A percentile compares a stretch with the other conserved stretches of the same genome.
Conservation (phyloP, 139 green algal genomes). For the Spirogloea muscicola region DNA sequence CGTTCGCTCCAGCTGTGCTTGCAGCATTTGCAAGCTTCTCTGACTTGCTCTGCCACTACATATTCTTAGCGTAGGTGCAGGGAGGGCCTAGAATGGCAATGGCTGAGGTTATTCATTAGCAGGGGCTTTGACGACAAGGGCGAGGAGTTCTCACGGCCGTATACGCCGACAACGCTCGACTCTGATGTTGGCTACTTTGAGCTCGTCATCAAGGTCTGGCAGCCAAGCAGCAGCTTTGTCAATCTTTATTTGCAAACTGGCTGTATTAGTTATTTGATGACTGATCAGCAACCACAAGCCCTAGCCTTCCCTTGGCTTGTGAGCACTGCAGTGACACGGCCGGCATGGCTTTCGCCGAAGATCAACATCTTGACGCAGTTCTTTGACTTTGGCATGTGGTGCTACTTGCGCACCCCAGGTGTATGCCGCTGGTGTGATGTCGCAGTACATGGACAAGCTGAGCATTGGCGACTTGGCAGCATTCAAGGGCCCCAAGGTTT, state of each 20-base stretch:
- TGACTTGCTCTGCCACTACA: neutral
- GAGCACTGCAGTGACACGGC: neutral
- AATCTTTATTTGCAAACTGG: constrained; percentile 2
- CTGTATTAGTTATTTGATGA: neutral
- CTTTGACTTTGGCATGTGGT: too few species aligned
- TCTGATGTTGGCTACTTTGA: constrained; percentile 89
- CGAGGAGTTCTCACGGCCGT: constrained; percentile 88
- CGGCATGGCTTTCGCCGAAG: neutral
- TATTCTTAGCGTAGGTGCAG: too few species aligned
- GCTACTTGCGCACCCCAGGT: too few species aligned
- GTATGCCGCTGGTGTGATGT: constrained; percentile 83
- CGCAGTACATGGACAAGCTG: constrained; percentile 73
- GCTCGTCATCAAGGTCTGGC: constrained; percentile 88
- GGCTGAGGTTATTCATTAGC: constrained; percentile 2
- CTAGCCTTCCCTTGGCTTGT: neutral
- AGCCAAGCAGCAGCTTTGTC: neutral
- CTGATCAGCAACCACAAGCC: neutral
- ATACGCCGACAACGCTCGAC: constrained; percentile 77
- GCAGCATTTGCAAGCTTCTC: too few species aligned
- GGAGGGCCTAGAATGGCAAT: too few species aligned
- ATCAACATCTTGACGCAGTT: neutral
- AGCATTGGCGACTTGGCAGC: constrained; percentile 68
- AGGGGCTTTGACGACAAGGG: constrained; percentile 62
- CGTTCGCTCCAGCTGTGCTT: constrained; percentile 3
- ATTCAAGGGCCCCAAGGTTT: constrained; percentile 86